Evolutionary conservation across 192 early-diverging fungal genomes (phyloP), one percentile per base, ranked within the genome.

Genomic region (Pilaira anomala): DNA sequence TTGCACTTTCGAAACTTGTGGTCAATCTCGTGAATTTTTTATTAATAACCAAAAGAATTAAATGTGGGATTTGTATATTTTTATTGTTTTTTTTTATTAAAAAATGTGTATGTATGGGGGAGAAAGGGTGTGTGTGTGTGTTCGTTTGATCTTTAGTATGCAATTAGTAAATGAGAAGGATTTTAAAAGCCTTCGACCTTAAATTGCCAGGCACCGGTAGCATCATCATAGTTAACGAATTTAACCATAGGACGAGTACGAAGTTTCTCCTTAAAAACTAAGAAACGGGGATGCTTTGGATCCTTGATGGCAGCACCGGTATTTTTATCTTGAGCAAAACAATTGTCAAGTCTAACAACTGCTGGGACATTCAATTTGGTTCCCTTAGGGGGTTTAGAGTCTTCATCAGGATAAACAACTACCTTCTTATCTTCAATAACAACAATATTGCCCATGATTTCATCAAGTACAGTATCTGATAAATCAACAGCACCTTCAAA

Each of bases 131-230:
- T 36, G 33, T 33, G 30, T 4, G 30, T 33, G 30, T 36, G 33
- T 36, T n/a, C n/a, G n/a, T n/a, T n/a, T n/a, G n/a, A n/a, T n/a
- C n/a, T n/a, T n/a, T n/a, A n/a, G n/a, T n/a, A n/a, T n/a, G n/a
- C n/a, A n/a, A n/a, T n/a, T n/a, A n/a, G n/a, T n/a, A n/a, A n/a
- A n/a, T n/a, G 26, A 22, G 18, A 39, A 53, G 16, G 33, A 41
- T 28, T 41, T 53, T 72, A 89, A 69, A 91, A 91, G 65, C 94
- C 89, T 60, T 93, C 80, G 7, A 99, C 97, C 14, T 80, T 68
- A 76, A 99, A 99, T n/a, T 76, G 86, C 97, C 97, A 99, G 0
- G 80, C 81, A 19, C 95, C 94, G 14, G 85, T 84, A 9, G 78
- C 69, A 44, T 82, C 64, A 40, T 83, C 73, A 71, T 84, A 99